Conservation (phyloP, 1,139 yeast species). For the Nakaseomyces bracarensis region DNA sequence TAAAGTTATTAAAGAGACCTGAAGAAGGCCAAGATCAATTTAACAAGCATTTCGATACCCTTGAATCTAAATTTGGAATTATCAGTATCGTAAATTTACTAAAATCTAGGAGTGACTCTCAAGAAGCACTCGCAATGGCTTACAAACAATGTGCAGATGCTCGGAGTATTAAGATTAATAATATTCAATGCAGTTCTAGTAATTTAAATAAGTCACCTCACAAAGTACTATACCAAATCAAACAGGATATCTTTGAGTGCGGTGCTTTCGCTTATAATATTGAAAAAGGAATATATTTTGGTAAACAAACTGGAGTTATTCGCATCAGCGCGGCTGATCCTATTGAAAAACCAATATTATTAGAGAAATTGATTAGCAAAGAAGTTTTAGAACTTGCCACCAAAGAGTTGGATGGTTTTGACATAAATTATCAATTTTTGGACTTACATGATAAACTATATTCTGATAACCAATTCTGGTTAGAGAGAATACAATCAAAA, state of each 20-base stretch:
- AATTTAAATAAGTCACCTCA: conserved; percentile 35
- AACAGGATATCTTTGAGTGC: conserved; percentile 45
- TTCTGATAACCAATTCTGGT: conserved; percentile 48
- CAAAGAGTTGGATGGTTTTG: conserved; percentile 40
- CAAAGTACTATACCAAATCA: conserved; percentile 34
- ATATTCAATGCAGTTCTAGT: conserved; percentile 32
- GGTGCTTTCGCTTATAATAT: conserved; percentile 60
- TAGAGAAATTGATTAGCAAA: conserved; percentile 51
- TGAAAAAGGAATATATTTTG: conserved; percentile 41
- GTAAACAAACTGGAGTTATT: conserved; percentile 63
- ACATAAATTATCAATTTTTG: conserved; percentile 38
- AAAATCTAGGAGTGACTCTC: conserved; percentile 34
- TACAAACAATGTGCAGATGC: conserved; percentile 31
- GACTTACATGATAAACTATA: conserved; percentile 50
- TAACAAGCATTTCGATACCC: conserved; percentile 50
- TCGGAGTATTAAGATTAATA: conserved; percentile 30
- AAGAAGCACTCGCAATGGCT: conserved; percentile 35
- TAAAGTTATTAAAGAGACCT: conserved; percentile 49
- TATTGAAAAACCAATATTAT: conserved; percentile 51
- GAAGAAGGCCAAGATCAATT: conserved; percentile 62
- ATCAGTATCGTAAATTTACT: conserved; percentile 52
- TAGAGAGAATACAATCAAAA: conserved; percentile 38
- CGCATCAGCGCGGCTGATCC: conserved; percentile 60
- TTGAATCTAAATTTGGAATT: conserved; percentile 54
- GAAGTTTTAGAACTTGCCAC: conserved; percentile 55